Percentiles rank a stretch among this genome's conserved stretches.
phyloP scores from a whole-genome alignment of 2,329 filamentous ascomycete species.

The Pseudogymnoascus verrucosus region DNA sequence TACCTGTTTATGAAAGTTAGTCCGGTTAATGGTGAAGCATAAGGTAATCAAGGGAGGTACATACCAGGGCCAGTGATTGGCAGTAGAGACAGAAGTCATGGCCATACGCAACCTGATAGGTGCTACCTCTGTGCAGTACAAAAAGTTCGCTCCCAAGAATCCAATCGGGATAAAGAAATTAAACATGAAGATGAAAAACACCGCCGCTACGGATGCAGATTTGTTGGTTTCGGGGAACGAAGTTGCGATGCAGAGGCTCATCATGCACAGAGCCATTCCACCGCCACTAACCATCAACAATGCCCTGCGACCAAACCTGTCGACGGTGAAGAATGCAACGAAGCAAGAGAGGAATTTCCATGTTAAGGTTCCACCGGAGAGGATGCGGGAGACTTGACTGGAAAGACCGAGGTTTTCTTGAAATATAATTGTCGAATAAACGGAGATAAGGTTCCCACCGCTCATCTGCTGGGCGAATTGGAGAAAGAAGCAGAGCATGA shows the following conservation, averaged over 20 bases:
- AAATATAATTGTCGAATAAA: not conserved
- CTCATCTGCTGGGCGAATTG: not conserved
- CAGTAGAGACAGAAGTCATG: conserved; percentile 44
- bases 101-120: conserved; percentile 43
- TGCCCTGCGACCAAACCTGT: not conserved
- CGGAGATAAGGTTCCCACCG: not conserved
- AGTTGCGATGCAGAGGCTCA: conserved; percentile 45
- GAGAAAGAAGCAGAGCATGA: conserved; percentile 19
- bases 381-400: not conserved
- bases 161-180: conserved; percentile 53
- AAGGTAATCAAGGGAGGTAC: conserved; percentile 39
- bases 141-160: conserved; percentile 51
- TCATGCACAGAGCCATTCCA: conserved; percentile 36
- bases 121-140: conserved; percentile 52
- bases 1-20: not conserved
- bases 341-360: not conserved
- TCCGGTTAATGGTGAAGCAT: not conserved
- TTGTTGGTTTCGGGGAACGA: conserved; percentile 39
- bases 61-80: conserved; percentile 34
- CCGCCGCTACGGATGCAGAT: conserved; percentile 41
- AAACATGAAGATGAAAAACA: conserved; percentile 51
- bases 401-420: not conserved
- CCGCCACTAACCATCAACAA: not conserved
- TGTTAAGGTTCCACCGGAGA: not conserved
- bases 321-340: not conserved